Percentiles rank a stretch among this genome's conserved stretches.
Evolutionary conservation across 1,139 yeast genomes (phyloP).

Genomic region (Starmera stellimalicola): DNA sequence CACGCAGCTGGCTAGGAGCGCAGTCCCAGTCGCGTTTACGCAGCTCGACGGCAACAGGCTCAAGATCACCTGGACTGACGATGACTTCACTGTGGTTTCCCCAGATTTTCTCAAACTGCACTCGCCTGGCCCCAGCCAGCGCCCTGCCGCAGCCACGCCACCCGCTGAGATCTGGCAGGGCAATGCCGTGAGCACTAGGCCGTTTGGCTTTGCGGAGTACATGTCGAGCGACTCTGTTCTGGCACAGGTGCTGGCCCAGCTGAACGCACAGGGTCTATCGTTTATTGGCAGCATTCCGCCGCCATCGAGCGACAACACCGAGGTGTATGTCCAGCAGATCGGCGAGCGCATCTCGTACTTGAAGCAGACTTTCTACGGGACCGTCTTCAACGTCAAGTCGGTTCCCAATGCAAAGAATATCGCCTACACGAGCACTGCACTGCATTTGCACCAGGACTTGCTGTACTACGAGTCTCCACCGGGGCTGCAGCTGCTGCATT

Average conservation of each 20-base stretch:
- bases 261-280: slow-evolving; percentile 52
- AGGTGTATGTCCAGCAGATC: slow-evolving; percentile 30
- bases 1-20: slow-evolving; percentile 29
- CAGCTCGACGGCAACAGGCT: slow-evolving; percentile 26
- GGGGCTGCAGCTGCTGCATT: slow-evolving; percentile 66
- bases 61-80: slow-evolving; percentile 47
- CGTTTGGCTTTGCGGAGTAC: slow-evolving; percentile 35
- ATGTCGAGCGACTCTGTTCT: slow-evolving; percentile 30
- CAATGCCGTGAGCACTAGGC: slow-evolving; percentile 9
- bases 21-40: slow-evolving; percentile 22
- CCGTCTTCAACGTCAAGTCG: slow-evolving; percentile 60
- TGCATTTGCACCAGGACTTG: slow-evolving; percentile 77
- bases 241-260: slow-evolving; percentile 31
- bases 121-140: slow-evolving; percentile 27
- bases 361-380: slow-evolving; percentile 67
- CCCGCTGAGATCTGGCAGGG: slow-evolving; percentile 34
- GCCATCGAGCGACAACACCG: slow-evolving; percentile 12
- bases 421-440: slow-evolving; percentile 57
- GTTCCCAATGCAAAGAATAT: slow-evolving; percentile 59
- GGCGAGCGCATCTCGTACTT: slow-evolving; percentile 63
- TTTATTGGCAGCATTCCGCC: slow-evolving; percentile 46
- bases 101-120: slow-evolving; percentile 37
- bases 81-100: slow-evolving; percentile 38
- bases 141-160: slow-evolving; percentile 22
- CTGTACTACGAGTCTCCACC: slow-evolving; percentile 80